These are phyloP conservation scores for Solanum lycopersicoides DNA, from an alignment of 257 asterid species.

Conservation along the genomic window DNA sequence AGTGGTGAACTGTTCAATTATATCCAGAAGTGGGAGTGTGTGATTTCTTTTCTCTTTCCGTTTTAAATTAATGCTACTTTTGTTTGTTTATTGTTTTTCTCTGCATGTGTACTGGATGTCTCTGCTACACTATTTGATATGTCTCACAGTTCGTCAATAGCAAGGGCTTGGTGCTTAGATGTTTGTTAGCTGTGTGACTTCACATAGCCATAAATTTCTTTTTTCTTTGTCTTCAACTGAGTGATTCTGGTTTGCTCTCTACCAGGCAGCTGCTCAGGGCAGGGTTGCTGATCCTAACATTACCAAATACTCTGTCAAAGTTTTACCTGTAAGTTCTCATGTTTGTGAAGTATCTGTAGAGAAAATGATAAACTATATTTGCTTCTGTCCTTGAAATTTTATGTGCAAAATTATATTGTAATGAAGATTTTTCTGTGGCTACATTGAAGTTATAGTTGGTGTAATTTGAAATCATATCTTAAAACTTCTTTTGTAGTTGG, in stretches of 20 bases:
- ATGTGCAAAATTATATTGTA: not conserved
- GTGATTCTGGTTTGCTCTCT: not conserved
- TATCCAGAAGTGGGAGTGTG: not conserved
- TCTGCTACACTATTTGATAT: not conserved
- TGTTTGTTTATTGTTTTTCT: not conserved
- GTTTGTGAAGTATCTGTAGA: not conserved
- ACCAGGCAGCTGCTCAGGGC: slow-evolving; percentile 61
- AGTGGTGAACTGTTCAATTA: not conserved
- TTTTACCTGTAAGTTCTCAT: slow-evolving; percentile 67
- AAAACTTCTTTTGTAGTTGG: not conserved
- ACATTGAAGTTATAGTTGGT: not conserved
- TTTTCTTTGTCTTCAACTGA: not conserved
- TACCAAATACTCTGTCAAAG: slow-evolving; percentile 67
- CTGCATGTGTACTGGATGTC: not conserved
- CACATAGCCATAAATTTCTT: not conserved
- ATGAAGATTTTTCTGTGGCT: not conserved
- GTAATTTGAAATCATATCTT: not conserved
- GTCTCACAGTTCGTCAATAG: not conserved
- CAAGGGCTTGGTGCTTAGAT: not conserved
- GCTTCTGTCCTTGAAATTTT: not conserved
- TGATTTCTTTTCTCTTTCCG: not conserved
- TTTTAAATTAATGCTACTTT: not conserved
- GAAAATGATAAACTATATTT: not conserved
- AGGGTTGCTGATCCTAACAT: slow-evolving; percentile 60
- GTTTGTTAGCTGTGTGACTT: not conserved